Conservation (phyloP, 2,329 filamentous ascomycete species). For the Teratosphaeria gauchensis region DNA sequence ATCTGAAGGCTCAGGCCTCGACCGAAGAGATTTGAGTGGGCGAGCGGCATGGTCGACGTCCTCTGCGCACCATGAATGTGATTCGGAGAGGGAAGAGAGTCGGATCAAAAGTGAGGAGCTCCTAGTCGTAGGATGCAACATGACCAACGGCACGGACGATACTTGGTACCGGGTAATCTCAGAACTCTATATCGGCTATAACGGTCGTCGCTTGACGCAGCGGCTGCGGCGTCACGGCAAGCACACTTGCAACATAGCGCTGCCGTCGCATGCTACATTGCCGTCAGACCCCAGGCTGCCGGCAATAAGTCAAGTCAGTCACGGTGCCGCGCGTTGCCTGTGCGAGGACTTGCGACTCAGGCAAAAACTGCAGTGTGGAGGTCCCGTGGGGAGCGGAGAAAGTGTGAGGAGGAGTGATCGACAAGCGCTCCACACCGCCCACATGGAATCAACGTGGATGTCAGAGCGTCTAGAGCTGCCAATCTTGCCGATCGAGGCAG, state of each 20-base stretch:
- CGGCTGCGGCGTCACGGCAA: neutral
- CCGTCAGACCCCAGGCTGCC: neutral
- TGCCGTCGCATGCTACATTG: neutral
- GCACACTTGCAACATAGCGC: neutral
- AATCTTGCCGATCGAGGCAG: neutral
- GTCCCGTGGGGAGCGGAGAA: neutral
- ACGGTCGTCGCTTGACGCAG: neutral
- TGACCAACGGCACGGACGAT: neutral
- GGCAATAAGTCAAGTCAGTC: neutral
- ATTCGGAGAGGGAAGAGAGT: neutral
- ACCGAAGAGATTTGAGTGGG: slow-evolving; percentile 21
- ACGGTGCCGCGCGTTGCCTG: neutral
- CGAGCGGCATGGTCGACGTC: slow-evolving; percentile 4
- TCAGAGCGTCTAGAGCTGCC: neutral
- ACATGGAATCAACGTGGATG: neutral
- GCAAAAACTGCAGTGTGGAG: neutral
- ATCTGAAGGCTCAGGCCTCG: slow-evolving; percentile 18
- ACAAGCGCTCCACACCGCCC: neutral
- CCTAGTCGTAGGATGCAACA: neutral
- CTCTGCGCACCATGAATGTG: neutral
- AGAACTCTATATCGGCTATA: neutral
- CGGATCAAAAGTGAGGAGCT: neutral
- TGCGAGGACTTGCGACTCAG: too few relatives aligned
- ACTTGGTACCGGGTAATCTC: neutral
- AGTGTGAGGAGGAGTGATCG: neutral